Percentiles rank a stretch among this genome's conserved stretches.
These are phyloP conservation scores for Warburgia ugandensis DNA, from an alignment of 164 flowering plant species.

Conservation along the genomic window DNA sequence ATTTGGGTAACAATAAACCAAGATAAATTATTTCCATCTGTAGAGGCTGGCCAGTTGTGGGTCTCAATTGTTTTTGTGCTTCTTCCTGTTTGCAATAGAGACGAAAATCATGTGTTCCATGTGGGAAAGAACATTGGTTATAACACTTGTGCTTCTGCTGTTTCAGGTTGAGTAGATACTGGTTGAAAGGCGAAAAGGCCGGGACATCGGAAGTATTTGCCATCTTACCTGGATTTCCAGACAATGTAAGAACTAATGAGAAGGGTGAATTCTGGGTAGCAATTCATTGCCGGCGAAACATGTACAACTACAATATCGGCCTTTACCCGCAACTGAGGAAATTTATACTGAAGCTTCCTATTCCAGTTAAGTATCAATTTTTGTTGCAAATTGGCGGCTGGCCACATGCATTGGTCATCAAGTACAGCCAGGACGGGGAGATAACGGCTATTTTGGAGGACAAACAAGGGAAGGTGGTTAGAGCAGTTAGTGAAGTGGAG, in stretches of 20 bases:
- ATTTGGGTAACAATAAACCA: too few relatives aligned
- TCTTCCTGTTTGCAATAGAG: not conserved
- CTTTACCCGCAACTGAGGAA: constrained; percentile 43
- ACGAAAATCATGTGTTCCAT: not conserved
- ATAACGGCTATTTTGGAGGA: constrained; percentile 70
- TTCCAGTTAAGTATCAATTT: constrained; percentile 42
- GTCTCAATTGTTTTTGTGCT: too few relatives aligned
- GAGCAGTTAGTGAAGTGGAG: constrained; percentile 79
- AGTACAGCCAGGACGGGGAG: constrained; percentile 74
- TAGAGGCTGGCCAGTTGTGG: too few relatives aligned
- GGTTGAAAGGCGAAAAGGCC: constrained; percentile 87
- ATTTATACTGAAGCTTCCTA: constrained; percentile 61
- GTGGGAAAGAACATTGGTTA: not conserved
- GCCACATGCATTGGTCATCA: constrained; percentile 41
- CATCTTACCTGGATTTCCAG: constrained; percentile 74
- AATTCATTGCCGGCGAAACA: constrained; percentile 45
- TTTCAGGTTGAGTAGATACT: constrained; percentile 56
- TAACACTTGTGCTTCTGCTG: not conserved
- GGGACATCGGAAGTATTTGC: constrained; percentile 70
- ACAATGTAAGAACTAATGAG: constrained; percentile 76
- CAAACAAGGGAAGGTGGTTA: constrained; percentile 76
- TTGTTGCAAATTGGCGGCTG: constrained; percentile 47
- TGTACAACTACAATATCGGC: constrained; percentile 26
- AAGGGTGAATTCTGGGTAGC: constrained; percentile 95
- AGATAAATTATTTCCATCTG: too few relatives aligned